phyloP scores from a whole-genome alignment of 345 rosid species.

The Lepidium didymum region DNA sequence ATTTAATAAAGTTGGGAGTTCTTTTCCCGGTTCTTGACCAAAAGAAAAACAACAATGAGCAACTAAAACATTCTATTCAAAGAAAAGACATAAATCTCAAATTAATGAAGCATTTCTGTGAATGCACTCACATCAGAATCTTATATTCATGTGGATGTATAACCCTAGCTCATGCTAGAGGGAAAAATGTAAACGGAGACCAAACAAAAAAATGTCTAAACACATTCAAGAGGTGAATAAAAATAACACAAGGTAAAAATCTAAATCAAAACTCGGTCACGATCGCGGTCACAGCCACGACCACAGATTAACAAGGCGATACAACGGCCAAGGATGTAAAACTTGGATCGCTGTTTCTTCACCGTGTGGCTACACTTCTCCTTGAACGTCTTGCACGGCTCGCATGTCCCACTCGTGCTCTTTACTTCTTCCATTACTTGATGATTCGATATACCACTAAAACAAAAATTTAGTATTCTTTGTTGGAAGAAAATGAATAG shows the following conservation, averaged over 20 bases:
- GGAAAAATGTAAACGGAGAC: not conserved
- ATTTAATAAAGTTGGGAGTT: too few relatives aligned
- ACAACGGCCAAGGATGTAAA: constrained; percentile 80
- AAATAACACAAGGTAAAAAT: not conserved
- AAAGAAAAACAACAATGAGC: too few relatives aligned
- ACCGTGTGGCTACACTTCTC: constrained; percentile 69
- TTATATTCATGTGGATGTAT: constrained; percentile 10
- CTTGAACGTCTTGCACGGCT: constrained; percentile 51
- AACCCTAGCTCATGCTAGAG: constrained; percentile 14
- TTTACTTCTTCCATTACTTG: constrained; percentile 18
- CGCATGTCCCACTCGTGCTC: constrained; percentile 27
- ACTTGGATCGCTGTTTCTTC: constrained; percentile 70
- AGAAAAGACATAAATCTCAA: not conserved
- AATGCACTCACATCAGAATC: constrained; percentile 15
- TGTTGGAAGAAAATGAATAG: not conserved
- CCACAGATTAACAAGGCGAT: constrained; percentile 70
- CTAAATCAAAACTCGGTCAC: constrained; percentile 11
- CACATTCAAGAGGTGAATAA: not conserved
- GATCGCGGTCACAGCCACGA: constrained; percentile 37
- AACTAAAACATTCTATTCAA: constrained; percentile 2
- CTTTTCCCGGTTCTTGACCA: too few relatives aligned
- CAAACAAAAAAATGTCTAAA: not conserved
- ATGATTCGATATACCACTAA: not conserved
- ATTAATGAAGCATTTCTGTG: constrained; percentile 6
- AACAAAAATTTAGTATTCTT: not conserved